A percentile compares a stretch with the other conserved stretches of the same genome.
Evolutionary conservation across 441 rosid genomes (phyloP).

Genomic region (Adansonia madagascariensis): DNA sequence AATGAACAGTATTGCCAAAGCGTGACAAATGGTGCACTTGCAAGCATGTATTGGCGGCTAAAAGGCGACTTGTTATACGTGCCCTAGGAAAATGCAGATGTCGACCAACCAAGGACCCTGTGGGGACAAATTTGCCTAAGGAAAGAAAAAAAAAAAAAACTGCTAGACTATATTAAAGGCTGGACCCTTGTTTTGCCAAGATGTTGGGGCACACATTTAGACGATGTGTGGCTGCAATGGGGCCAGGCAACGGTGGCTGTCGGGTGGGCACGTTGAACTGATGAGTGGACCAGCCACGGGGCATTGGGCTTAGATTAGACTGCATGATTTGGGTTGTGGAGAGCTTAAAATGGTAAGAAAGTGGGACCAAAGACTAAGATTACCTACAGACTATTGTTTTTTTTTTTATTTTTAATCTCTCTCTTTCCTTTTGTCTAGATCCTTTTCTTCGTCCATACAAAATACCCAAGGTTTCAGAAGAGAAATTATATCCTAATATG

Average conservation of each 20-base stretch:
- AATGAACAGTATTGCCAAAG: too few relatives aligned
- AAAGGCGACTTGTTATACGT: too few relatives aligned
- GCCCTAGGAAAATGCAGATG: too few relatives aligned
- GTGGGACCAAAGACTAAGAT: neutral
- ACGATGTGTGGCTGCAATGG: constrained; percentile 53
- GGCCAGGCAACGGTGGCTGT: constrained; percentile 55
- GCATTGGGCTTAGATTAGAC: constrained; percentile 24
- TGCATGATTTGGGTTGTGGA: constrained; percentile 41
- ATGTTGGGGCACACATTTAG: constrained; percentile 53
- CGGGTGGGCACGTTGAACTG: constrained; percentile 41
- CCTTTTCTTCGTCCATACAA: constrained; percentile 32
- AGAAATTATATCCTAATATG: too few relatives aligned
- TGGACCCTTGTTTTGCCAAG: constrained; percentile 43
- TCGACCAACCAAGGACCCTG: too few relatives aligned
- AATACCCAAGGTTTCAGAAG: too few relatives aligned
- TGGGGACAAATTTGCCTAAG: too few relatives aligned
- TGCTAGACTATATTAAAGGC: neutral
- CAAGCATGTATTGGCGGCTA: too few relatives aligned
- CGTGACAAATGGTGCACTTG: too few relatives aligned
- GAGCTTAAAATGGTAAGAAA: neutral
- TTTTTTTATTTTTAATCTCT: too few relatives aligned
- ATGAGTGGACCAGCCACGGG: constrained; percentile 33
- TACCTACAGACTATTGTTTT: too few relatives aligned
- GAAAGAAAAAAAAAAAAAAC: too few relatives aligned
- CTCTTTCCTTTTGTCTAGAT: neutral